Conservation (phyloP, 2,329 filamentous ascomycete species). For the Phialophora chinensis region DNA sequence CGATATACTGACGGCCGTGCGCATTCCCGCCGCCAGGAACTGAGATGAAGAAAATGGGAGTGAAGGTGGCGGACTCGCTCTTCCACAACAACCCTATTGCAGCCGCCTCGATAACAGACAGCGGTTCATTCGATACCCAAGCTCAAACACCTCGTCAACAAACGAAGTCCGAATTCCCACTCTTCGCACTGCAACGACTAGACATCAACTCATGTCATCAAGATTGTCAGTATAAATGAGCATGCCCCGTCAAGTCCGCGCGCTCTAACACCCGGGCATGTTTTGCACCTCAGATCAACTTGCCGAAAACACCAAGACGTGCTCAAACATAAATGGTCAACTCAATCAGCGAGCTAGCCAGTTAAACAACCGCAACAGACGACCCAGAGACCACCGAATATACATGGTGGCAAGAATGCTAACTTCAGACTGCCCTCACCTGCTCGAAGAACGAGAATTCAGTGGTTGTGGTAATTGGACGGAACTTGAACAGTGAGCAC, state of each 20-base stretch:
- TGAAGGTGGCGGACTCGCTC: background rate
- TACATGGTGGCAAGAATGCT: background rate
- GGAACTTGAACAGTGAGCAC: background rate
- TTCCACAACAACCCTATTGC: background rate
- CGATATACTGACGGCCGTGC: slow-evolving; percentile 63
- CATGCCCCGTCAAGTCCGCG: background rate
- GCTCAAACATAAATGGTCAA: background rate
- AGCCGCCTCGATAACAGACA: background rate
- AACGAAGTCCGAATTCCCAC: background rate
- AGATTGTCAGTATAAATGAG: background rate
- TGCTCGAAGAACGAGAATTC: background rate
- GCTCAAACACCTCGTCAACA: background rate
- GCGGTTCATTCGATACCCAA: background rate
- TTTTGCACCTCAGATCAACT: background rate
- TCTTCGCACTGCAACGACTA: background rate
- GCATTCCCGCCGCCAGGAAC: slow-evolving; percentile 2
- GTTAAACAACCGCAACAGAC: background rate
- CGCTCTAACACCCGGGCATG: background rate
- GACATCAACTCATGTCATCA: background rate
- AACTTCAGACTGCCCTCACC: background rate
- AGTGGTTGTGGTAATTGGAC: background rate
- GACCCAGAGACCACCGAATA: background rate
- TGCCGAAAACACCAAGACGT: background rate
- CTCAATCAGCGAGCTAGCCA: background rate
- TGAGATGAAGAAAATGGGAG: background rate